Evolutionary conservation across 441 rosid genomes (phyloP).

Genomic region (Adansonia gregorii): DNA sequence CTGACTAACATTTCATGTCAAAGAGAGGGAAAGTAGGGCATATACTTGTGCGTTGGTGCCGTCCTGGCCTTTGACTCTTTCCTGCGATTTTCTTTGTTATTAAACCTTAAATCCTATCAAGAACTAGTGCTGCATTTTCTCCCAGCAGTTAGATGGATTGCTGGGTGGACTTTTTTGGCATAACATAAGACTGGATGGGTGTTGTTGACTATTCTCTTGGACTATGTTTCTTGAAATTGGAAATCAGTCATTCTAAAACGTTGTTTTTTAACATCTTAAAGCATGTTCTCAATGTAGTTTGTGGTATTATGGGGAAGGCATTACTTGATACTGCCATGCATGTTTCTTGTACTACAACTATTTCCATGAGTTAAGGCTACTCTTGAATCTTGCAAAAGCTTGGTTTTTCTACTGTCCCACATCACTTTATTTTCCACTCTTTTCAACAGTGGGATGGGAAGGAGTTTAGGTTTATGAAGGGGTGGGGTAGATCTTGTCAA

Average conservation of each 20-base stretch:
- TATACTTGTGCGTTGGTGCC: background rate
- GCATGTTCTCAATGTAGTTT: background rate
- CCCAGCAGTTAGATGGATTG: background rate
- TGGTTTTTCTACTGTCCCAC: background rate
- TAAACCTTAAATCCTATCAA: background rate
- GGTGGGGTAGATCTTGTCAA: background rate
- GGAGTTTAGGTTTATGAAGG: background rate
- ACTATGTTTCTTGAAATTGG: background rate
- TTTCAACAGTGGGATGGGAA: background rate
- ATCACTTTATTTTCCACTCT: background rate
- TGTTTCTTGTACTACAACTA: background rate
- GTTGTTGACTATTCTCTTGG: background rate
- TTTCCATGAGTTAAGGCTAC: background rate
- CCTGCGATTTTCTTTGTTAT: background rate
- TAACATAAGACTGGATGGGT: background rate
- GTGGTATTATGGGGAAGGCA: background rate
- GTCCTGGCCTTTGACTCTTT: background rate
- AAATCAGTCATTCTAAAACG: background rate
- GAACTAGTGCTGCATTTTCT: background rate
- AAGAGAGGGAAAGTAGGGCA: background rate
- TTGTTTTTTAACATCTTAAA: background rate
- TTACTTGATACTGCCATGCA: background rate
- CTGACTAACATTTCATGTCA: background rate
- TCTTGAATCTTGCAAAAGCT: conserved; percentile 17
- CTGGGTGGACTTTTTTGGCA: background rate